These are phyloP conservation scores for Pyrrhoderma noxium DNA, from an alignment of 1,284 basidiomycete species.

Conservation along the genomic window DNA sequence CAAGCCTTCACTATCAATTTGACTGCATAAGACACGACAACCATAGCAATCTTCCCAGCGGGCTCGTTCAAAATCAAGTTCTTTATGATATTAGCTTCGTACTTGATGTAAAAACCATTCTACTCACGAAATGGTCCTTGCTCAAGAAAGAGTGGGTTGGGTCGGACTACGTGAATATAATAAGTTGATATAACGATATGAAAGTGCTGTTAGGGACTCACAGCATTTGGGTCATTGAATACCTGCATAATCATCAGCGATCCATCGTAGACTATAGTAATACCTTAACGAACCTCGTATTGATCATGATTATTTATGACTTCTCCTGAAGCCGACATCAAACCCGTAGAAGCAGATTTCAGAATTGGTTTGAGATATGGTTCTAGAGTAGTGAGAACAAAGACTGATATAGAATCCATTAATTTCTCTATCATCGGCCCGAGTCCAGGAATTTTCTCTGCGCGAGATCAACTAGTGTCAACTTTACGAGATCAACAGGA, in stretches of 20 bases:
- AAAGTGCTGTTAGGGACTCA: conserved; percentile 29
- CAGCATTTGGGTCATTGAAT: conserved; percentile 71
- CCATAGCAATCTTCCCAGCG: conserved; percentile 66
- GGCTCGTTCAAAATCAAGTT: conserved; percentile 75
- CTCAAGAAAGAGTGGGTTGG: conserved; percentile 81
- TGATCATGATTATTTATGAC: conserved; percentile 79
- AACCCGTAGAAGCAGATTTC: conserved; percentile 54
- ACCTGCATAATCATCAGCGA: conserved; percentile 33
- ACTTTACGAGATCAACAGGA: neutral
- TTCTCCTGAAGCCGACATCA: conserved; percentile 59
- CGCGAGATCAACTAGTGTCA: conserved; percentile 17
- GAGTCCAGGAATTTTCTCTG: conserved; percentile 67
- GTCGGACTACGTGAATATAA: conserved; percentile 49
- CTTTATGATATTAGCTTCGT: conserved; percentile 26
- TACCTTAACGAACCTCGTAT: conserved; percentile 44
- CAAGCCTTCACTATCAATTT: conserved; percentile 72
- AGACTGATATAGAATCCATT: conserved; percentile 70
- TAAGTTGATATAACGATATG: conserved; percentile 6
- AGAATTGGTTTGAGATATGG: conserved; percentile 72
- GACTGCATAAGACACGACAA: conserved; percentile 61
- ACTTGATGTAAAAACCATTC: neutral
- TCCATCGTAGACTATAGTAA: neutral
- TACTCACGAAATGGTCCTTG: conserved; percentile 70
- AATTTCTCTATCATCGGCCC: conserved; percentile 76
- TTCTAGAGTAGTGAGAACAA: conserved; percentile 78